Evolutionary conservation across 345 rosid species (phyloP).

Genomic region (Hypericum androsaemum): DNA sequence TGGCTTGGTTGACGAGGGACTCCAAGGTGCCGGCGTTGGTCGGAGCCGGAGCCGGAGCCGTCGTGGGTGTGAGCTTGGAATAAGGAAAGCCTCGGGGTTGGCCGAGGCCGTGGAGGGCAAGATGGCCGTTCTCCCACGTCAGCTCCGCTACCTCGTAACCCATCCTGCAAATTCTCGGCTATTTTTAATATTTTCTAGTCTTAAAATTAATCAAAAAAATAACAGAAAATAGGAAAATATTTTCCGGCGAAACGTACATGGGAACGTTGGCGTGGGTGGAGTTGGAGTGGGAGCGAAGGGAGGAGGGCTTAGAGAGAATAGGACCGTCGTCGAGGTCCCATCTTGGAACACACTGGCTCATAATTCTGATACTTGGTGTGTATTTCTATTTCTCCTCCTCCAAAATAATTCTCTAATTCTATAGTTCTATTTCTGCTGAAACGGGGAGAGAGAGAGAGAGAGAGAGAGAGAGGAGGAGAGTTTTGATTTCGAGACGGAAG

Average conservation of each 20-base stretch:
- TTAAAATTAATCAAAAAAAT: neutral
- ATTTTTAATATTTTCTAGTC: too few relatives aligned
- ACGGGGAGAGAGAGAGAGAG: too few relatives aligned
- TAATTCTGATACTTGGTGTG: constrained; percentile 3
- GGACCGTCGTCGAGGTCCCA: constrained; percentile 53
- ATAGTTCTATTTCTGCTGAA: too few relatives aligned
- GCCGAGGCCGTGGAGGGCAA: constrained; percentile 68
- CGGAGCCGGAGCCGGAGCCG: constrained; percentile 17
- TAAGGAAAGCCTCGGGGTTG: constrained; percentile 28
- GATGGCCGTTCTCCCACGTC: constrained; percentile 93
- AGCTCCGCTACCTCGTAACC: constrained; percentile 81
- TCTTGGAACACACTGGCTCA: constrained; percentile 88
- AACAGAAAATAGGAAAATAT: neutral
- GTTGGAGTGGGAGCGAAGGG: constrained; percentile 36
- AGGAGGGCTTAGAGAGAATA: constrained; percentile 14
- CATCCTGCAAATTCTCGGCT: constrained; percentile 29
- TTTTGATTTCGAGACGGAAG: too few relatives aligned
- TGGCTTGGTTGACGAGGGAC: constrained; percentile 85
- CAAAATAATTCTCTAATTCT: too few relatives aligned
- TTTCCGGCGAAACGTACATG: constrained; percentile 23
- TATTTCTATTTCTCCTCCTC: too few relatives aligned
- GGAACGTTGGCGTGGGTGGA: constrained; percentile 32
- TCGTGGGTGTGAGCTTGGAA: neutral
- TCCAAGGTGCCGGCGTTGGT: constrained; percentile 48
- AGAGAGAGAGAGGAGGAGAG: too few relatives aligned